These are phyloP conservation scores for Coemansia sp. DNA, from an alignment of 192 early-diverging fungal genomes.

Conservation along the genomic window DNA sequence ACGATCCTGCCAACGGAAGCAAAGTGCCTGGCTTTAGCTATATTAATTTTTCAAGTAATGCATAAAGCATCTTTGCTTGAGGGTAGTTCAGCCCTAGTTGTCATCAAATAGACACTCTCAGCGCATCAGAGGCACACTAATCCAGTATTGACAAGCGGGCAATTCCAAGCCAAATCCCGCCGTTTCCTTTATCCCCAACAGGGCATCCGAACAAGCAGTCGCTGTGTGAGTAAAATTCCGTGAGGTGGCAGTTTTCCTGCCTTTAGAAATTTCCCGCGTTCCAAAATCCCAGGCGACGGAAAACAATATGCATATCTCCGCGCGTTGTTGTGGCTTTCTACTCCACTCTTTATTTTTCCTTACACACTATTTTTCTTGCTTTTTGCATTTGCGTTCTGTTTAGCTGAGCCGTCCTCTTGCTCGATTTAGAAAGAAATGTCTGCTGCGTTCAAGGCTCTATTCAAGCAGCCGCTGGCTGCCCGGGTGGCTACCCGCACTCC, in stretches of 20 bases:
- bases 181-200: neutral
- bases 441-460: constrained; percentile 35
- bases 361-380: constrained; percentile 2
- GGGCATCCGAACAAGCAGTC: neutral
- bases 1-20: too few species aligned
- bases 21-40: too few species aligned
- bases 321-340: constrained; percentile 1
- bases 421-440: constrained; percentile 25
- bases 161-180: neutral
- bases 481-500: constrained; percentile 42
- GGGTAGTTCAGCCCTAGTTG: too few species aligned
- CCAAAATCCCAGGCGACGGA: neutral
- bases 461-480: constrained; percentile 43
- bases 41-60: too few species aligned
- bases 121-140: neutral
- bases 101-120: too few species aligned
- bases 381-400: constrained; percentile 1
- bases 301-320: neutral
- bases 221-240: constrained; percentile 8
- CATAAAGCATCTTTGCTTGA: too few species aligned
- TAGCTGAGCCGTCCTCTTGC: constrained; percentile 4
- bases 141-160: neutral
- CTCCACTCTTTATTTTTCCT: constrained; percentile 6
- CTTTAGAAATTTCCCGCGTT: constrained; percentile 12
- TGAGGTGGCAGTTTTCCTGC: constrained; percentile 17